phyloP scores from a whole-genome alignment of 768 basidiomycete species.

The Boletus patriciae region DNA sequence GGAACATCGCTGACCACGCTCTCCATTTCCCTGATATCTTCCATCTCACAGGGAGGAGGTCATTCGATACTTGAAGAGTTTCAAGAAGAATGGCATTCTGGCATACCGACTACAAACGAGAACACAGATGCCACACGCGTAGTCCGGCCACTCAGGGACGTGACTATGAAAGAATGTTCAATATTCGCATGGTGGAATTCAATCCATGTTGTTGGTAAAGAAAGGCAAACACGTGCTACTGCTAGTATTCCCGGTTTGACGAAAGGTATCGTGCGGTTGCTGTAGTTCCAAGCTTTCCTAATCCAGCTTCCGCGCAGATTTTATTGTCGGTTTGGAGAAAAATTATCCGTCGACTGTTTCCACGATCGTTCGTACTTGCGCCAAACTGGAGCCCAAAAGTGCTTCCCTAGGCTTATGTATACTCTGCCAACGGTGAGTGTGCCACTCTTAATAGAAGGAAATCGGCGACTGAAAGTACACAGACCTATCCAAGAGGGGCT shows the following conservation, averaged over 20 bases:
- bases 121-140: conserved; percentile 42
- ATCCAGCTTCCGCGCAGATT: conserved; percentile 46
- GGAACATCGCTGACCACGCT: conserved; percentile 80
- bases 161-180: conserved; percentile 77
- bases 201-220: conserved; percentile 52
- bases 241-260: conserved; percentile 67
- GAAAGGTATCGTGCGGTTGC: conserved; percentile 47
- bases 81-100: conserved; percentile 66
- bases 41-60: conserved; percentile 74
- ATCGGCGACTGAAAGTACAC: not conserved
- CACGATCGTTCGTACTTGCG: conserved; percentile 77
- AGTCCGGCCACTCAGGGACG: conserved; percentile 66
- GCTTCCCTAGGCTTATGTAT: conserved; percentile 49
- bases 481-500: conserved; percentile 66
- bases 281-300: not conserved
- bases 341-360: conserved; percentile 88
- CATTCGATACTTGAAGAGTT: conserved; percentile 67
- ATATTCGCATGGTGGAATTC: conserved; percentile 75
- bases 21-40: conserved; percentile 71
- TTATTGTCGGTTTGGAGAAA: conserved; percentile 75
- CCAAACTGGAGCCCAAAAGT: conserved; percentile 70
- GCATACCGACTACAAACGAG: conserved; percentile 4
- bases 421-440: conserved; percentile 61
- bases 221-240: conserved; percentile 44
- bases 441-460: not conserved